Evolutionary conservation across 164 flowering plant genomes (phyloP), one percentile per base, ranked within the genome.

Genomic region (Sedum album): DNA sequence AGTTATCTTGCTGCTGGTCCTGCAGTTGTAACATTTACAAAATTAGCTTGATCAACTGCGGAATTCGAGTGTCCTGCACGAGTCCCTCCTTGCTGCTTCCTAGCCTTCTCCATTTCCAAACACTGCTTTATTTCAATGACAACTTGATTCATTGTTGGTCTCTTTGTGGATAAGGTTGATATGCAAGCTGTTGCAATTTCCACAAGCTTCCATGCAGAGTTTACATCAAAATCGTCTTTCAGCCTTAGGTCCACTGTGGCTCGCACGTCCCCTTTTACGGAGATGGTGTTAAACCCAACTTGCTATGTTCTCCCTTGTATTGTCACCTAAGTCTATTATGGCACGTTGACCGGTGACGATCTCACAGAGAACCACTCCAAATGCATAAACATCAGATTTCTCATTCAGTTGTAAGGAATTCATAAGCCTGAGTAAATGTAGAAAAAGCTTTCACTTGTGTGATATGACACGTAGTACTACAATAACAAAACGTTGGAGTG

Each of bases 331-430:
- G 60, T 53, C 30, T 53, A 23, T 53, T 14, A 79, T 75, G 1
- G 78, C 82, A 5, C 78, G 72, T 10, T 61, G 76, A 38, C 85
- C 75, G 36, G 89, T 82, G 36, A 83, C 75, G 42, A 83, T 74
- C 73, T 80, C 84, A 60, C 83, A 75, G 13, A 85, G 72, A 48
- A 83, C 82, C 9, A 82, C 42, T 30, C 89, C 86, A 61, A 85
- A 83, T 68, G 82, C 79, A 49, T 71, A 85, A 9, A 82, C 83
- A 68, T 85, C 84, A 28, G 85, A 83, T 66, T 80, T 85, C 75
- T 83, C 80, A 9, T 65, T 82, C 69, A 83, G 15, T n/a, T 33
- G 23, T 20, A 28, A 20, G 33, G 33, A 11, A 30, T 26, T 26
- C 60, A 55, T 39, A 39, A 39, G 17, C 60, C 60, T 55, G 31